Percentiles rank a stretch among this genome's conserved stretches.
These are phyloP conservation scores for Butyriboletus loyo DNA, from an alignment of 768 basidiomycete species.

Conservation along the genomic window DNA sequence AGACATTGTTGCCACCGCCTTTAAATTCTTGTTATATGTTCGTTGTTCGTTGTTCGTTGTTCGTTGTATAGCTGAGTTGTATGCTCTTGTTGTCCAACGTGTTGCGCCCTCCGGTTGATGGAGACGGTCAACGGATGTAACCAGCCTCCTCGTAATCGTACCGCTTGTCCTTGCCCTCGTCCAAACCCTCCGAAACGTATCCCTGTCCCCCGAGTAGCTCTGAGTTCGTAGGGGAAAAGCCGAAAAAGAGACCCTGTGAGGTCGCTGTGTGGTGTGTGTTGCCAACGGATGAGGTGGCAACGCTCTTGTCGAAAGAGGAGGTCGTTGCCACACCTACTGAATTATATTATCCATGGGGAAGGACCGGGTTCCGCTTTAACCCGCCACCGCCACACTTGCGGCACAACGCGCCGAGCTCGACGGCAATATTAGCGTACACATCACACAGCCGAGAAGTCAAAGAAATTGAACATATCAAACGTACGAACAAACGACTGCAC, in stretches of 20 bases:
- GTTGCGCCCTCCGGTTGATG: background rate
- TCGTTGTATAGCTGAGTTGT: background rate
- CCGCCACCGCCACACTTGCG: background rate
- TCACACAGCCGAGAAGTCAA: too few species aligned
- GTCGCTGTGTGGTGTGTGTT: background rate
- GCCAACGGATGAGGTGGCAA: background rate
- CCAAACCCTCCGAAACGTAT: background rate
- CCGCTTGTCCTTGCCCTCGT: background rate
- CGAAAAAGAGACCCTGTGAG: background rate
- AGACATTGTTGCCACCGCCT: slow-evolving; percentile 24
- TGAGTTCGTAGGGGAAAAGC: background rate
- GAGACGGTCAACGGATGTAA: background rate
- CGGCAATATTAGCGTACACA: too few species aligned
- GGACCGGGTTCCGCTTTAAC: background rate
- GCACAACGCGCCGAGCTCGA: background rate
- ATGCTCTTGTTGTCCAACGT: background rate
- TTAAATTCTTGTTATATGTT: too few species aligned
- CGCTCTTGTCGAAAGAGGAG: background rate
- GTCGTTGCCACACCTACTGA: background rate
- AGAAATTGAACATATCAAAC: too few species aligned
- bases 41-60: background rate
- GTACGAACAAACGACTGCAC: background rate
- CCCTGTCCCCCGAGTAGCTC: background rate
- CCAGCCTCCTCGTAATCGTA: background rate
- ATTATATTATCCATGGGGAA: background rate